A percentile compares a stretch with the other conserved stretches of the same genome.
phyloP scores from a whole-genome alignment of 2,329 filamentous ascomycete species.

The Penicillium vulpinum region DNA sequence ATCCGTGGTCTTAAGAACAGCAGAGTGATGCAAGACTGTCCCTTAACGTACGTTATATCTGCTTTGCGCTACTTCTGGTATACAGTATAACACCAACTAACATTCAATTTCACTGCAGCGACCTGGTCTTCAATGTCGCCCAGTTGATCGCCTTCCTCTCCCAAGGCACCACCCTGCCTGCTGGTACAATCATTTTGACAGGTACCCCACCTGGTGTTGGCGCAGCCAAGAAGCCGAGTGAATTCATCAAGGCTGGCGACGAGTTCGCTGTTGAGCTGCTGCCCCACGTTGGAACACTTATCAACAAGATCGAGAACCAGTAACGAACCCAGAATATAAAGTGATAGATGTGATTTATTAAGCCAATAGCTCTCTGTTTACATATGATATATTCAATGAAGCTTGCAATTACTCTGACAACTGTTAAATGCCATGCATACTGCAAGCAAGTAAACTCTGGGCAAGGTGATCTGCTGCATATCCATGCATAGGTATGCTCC shows the following conservation, averaged over 20 bases:
- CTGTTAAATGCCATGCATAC: not conserved
- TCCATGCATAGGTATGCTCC: not conserved
- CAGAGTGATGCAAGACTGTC: slow-evolving; percentile 52
- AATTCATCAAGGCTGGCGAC: slow-evolving; percentile 48
- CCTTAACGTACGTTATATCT: slow-evolving; percentile 38
- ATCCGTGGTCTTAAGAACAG: slow-evolving; percentile 50
- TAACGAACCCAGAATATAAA: not conserved
- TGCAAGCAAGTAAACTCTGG: not conserved
- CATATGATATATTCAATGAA: not conserved
- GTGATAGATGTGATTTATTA: not conserved
- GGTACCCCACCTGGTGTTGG: slow-evolving; percentile 48
- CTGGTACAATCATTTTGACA: slow-evolving; percentile 47
- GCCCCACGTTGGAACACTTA: slow-evolving; percentile 52
- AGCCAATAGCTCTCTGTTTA: not conserved
- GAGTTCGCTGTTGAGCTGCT: slow-evolving; percentile 52
- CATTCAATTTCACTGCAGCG: slow-evolving; percentile 34
- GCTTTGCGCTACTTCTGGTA: not conserved
- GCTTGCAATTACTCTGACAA: too few relatives aligned
- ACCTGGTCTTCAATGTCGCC: slow-evolving; percentile 56
- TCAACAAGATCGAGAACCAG: slow-evolving; percentile 46
- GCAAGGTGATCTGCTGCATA: not conserved
- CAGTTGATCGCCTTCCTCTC: slow-evolving; percentile 44
- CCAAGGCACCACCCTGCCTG: slow-evolving; percentile 45
- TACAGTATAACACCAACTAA: slow-evolving; percentile 9
- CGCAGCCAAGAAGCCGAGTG: slow-evolving; percentile 42